Evolutionary conservation across 306 rosid genomes (phyloP).

Genomic region (Vicia faba): DNA sequence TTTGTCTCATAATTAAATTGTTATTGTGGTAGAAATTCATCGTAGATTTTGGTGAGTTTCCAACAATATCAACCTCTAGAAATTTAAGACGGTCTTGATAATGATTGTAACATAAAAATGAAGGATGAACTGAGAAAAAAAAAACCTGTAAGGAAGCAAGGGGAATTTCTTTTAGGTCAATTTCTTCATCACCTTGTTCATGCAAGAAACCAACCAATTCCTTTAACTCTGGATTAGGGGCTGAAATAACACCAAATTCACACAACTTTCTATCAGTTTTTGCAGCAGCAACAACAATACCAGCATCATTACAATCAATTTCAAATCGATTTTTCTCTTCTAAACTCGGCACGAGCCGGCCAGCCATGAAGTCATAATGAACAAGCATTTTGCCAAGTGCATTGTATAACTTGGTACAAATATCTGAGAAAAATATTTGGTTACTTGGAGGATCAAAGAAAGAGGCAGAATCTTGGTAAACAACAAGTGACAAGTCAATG

Average conservation of each 20-base stretch:
- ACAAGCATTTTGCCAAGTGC: slow-evolving; percentile 45
- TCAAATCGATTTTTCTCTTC: slow-evolving; percentile 46
- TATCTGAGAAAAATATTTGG: slow-evolving; percentile 44
- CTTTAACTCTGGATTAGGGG: slow-evolving; percentile 45
- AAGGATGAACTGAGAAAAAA: too few relatives aligned
- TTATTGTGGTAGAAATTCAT: too few relatives aligned
- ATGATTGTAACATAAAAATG: too few relatives aligned
- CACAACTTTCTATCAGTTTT: slow-evolving; percentile 41
- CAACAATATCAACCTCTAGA: too few relatives aligned
- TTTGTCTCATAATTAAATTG: too few relatives aligned
- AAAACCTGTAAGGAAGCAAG: slow-evolving; percentile 50
- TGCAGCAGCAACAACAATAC: slow-evolving; percentile 49
- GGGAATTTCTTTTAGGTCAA: slow-evolving; percentile 42
- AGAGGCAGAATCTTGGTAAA: slow-evolving; percentile 54
- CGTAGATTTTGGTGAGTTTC: too few relatives aligned
- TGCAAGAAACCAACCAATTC: slow-evolving; percentile 47
- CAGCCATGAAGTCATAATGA: slow-evolving; percentile 57
- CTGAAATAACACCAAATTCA: slow-evolving; percentile 45
- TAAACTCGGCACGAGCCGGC: slow-evolving; percentile 41
- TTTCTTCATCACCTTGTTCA: slow-evolving; percentile 38
- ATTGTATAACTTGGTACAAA: slow-evolving; percentile 31
- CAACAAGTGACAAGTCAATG: slow-evolving; percentile 57
- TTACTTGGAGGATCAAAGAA: slow-evolving; percentile 54
- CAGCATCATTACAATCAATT: slow-evolving; percentile 58
- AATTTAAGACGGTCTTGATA: too few relatives aligned